These are phyloP conservation scores for Penicillium sp. DNA, from an alignment of 2,329 filamentous ascomycete species.

Conservation along the genomic window DNA sequence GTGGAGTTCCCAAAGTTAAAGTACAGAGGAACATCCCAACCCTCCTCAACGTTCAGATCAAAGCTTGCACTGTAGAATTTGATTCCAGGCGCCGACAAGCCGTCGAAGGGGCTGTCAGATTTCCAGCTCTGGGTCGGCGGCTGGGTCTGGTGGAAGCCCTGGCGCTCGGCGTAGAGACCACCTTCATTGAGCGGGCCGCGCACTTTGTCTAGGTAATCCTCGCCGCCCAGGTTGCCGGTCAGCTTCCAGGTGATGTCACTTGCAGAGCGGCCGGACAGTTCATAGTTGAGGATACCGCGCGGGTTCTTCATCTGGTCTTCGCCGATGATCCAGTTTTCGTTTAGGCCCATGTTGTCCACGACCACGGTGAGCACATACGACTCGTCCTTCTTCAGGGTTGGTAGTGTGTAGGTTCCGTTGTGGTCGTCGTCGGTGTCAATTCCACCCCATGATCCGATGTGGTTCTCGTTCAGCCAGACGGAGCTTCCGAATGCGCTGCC, in stretches of 20 bases:
- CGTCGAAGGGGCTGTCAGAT: slow-evolving; percentile 37
- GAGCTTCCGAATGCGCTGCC: slow-evolving; percentile 66
- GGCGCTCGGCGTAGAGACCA: slow-evolving; percentile 54
- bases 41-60: slow-evolving; percentile 49
- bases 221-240: slow-evolving; percentile 58
- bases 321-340: slow-evolving; percentile 63
- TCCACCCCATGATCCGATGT: slow-evolving; percentile 64
- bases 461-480: slow-evolving; percentile 62
- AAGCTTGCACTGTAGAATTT: slow-evolving; percentile 54
- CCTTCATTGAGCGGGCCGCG: slow-evolving; percentile 59
- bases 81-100: slow-evolving; percentile 48
- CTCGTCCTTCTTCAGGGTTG: slow-evolving; percentile 51
- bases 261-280: slow-evolving; percentile 39
- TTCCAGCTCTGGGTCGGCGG: slow-evolving; percentile 40
- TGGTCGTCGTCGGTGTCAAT: slow-evolving; percentile 49
- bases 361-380: slow-evolving; percentile 65
- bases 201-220: slow-evolving; percentile 51
- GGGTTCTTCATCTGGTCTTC: slow-evolving; percentile 58
- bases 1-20: slow-evolving; percentile 48
- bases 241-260: slow-evolving; percentile 52
- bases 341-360: slow-evolving; percentile 69
- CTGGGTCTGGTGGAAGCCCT: slow-evolving; percentile 56
- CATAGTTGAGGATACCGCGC: slow-evolving; percentile 52
- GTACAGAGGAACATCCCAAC: slow-evolving; percentile 56
- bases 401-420: slow-evolving; percentile 58